These are phyloP conservation scores for Raddia distichophylla DNA, from an alignment of 176 grass and related monocot species.

Conservation along the genomic window DNA sequence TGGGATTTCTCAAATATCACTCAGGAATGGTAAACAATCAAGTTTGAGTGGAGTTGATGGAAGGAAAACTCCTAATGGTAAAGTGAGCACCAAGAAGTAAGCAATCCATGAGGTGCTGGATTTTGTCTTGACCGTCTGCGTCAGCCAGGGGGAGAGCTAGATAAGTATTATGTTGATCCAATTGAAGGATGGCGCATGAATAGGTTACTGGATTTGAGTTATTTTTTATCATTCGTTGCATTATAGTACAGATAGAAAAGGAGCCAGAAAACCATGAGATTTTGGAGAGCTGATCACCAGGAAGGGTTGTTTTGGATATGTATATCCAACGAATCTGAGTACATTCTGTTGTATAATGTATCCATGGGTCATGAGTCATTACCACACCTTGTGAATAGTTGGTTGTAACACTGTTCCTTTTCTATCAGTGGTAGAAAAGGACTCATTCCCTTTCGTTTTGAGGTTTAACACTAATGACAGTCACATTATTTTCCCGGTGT, in stretches of 20 bases:
- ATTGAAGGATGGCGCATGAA: not conserved
- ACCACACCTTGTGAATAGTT: not conserved
- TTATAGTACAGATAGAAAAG: conserved; percentile 23
- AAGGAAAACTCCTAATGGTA: conserved; percentile 50
- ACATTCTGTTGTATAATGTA: conserved; percentile 20
- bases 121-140: conserved; percentile 2
- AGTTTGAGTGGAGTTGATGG: conserved; percentile 17
- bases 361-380: conserved; percentile 7
- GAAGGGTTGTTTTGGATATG: conserved; percentile 6
- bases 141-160: conserved; percentile 29
- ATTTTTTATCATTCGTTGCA: conserved; percentile 17
- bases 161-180: conserved; percentile 31
- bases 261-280: not conserved
- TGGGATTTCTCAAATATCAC: conserved; percentile 7
- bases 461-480: not conserved
- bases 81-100: conserved; percentile 45
- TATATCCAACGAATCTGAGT: conserved; percentile 12
- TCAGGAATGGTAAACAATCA: conserved; percentile 34
- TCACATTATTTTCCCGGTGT: not conserved
- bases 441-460: not conserved
- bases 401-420: not conserved
- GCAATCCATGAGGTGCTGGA: conserved; percentile 13
- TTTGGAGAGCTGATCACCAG: not conserved
- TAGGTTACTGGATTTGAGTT: conserved; percentile 3
- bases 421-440: not conserved